Evolutionary conservation across 495 filamentous ascomycete genomes (phyloP).

Genomic region (Tuber melanosporum): DNA sequence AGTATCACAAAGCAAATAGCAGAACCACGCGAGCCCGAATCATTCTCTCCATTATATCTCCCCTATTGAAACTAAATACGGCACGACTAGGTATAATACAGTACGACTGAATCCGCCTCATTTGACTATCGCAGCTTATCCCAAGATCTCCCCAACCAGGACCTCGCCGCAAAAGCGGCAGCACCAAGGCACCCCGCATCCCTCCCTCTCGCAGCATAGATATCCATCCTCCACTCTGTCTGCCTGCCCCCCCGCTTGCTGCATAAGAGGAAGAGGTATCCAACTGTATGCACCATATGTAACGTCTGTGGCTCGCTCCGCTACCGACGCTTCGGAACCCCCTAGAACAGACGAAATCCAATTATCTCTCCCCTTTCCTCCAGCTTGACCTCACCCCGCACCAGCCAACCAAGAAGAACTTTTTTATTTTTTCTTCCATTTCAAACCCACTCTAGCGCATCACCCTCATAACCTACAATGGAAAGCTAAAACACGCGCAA

Average conservation of each 20-base stretch:
- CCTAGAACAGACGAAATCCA: conserved; percentile 3
- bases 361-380: neutral
- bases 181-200: neutral
- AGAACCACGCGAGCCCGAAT: neutral
- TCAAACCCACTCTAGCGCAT: neutral
- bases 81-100: neutral
- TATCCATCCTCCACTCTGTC: neutral
- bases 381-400: neutral
- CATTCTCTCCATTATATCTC: neutral
- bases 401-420: neutral
- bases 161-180: neutral
- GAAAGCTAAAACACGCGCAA: neutral
- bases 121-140: neutral
- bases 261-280: neutral
- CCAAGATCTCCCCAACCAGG: neutral
- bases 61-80: neutral
- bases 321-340: neutral
- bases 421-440: neutral
- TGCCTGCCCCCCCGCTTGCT: neutral
- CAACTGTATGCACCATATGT: neutral
- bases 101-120: neutral
- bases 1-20: neutral
- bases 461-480: neutral
- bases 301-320: conserved; percentile 5
- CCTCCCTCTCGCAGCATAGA: neutral